Conservation (phyloP, 2,329 filamentous ascomycete species). For the Penicillium janthinellum region DNA sequence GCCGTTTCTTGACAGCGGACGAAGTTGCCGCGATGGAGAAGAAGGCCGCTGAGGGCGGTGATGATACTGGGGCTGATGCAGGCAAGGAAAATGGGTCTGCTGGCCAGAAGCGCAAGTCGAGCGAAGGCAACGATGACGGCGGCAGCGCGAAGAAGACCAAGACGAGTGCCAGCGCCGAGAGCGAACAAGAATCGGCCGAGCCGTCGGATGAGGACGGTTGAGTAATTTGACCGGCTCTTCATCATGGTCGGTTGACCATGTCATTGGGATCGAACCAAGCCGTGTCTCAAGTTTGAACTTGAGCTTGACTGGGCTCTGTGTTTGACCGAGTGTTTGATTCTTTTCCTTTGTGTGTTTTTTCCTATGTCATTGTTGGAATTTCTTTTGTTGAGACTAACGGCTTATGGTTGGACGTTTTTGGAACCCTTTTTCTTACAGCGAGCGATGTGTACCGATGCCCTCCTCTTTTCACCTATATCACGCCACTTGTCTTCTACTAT, state of each 20-base stretch:
- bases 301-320: background rate
- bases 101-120: slow-evolving; percentile 56
- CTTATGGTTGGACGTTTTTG: slow-evolving; percentile 35
- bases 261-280: background rate
- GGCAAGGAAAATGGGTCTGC: slow-evolving; percentile 40
- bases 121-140: slow-evolving; percentile 48
- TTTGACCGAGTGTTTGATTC: slow-evolving; percentile 8
- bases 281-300: background rate
- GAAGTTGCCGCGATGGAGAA: slow-evolving; percentile 90
- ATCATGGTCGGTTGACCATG: background rate
- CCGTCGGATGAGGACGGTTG: slow-evolving; percentile 54
- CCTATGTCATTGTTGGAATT: slow-evolving; percentile 2
- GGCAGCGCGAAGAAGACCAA: slow-evolving; percentile 55
- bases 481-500: slow-evolving; percentile 16
- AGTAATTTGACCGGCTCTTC: slow-evolving; percentile 9
- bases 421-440: slow-evolving; percentile 34
- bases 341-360: slow-evolving; percentile 14
- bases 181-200: slow-evolving; percentile 52
- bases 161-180: slow-evolving; percentile 53
- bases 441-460: slow-evolving; percentile 38
- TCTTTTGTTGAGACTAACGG: slow-evolving; percentile 28
- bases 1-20: slow-evolving; percentile 92
- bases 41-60: slow-evolving; percentile 48
- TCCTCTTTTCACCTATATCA: background rate
- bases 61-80: slow-evolving; percentile 33